Percentiles rank a stretch among this genome's conserved stretches.
phyloP scores from a whole-genome alignment of 2,329 filamentous ascomycete species.

The Xylaria sp. region DNA sequence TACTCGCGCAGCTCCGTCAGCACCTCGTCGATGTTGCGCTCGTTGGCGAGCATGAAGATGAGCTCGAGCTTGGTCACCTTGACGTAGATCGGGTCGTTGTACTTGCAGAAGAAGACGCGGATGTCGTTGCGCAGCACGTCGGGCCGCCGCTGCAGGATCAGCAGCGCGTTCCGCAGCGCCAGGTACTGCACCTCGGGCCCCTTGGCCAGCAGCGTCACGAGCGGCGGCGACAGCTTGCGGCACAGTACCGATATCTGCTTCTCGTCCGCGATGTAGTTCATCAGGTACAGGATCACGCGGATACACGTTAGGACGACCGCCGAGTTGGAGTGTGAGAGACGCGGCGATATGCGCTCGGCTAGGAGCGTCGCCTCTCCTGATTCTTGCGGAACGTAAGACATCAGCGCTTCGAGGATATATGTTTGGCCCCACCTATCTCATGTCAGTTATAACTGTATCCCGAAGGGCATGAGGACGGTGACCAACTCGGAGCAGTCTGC shows the following conservation, averaged over 20 bases:
- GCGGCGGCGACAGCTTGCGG: conserved; percentile 88
- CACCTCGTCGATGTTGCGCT: conserved; percentile 94
- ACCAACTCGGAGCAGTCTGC: conserved; percentile 95
- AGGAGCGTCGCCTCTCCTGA: conserved; percentile 83
- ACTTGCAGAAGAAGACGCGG: conserved; percentile 99
- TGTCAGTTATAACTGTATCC: conserved; percentile 1
- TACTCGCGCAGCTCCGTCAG: conserved; percentile 94
- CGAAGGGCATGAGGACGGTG: background rate
- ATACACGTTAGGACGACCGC: conserved; percentile 96
- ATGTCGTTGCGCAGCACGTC: conserved; percentile 97
- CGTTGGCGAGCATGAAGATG: conserved; percentile 97
- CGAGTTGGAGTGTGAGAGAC: conserved; percentile 94
- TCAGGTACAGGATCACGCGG: conserved; percentile 91
- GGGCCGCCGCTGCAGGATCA: conserved; percentile 89
- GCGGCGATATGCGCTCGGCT: conserved; percentile 92
- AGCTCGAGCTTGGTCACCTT: conserved; percentile 98
- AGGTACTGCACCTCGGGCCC: conserved; percentile 98
- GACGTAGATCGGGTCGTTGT: conserved; percentile 99
- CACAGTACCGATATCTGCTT: conserved; percentile 86
- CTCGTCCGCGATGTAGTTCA: conserved; percentile 97
- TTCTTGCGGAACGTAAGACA: conserved; percentile 96
- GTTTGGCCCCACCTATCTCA: conserved; percentile 87
- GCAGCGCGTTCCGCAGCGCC: conserved; percentile 86
- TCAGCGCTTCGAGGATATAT: conserved; percentile 95
- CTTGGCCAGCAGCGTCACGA: conserved; percentile 93